Evolutionary conservation across 2,329 filamentous ascomycete genomes (phyloP).

Genomic region (Curvularia sp.): DNA sequence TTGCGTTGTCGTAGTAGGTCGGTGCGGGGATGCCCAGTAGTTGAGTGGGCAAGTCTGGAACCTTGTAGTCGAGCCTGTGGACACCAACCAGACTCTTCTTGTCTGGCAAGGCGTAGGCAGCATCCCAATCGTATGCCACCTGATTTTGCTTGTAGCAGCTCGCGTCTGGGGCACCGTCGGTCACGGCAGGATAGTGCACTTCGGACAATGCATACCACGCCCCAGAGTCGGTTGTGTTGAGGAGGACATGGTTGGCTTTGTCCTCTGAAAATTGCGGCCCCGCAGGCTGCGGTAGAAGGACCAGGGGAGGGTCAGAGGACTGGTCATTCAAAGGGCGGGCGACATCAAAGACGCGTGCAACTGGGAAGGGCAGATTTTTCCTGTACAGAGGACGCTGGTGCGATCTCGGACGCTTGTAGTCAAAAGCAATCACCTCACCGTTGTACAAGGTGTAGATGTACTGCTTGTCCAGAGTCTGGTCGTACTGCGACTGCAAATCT

Average conservation of each 20-base stretch:
- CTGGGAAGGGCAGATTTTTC: slow-evolving; percentile 75
- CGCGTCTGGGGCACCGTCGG: slow-evolving; percentile 68
- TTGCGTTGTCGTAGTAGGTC: slow-evolving; percentile 29
- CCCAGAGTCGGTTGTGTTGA: slow-evolving; percentile 85
- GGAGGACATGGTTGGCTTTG: slow-evolving; percentile 65
- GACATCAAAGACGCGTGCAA: slow-evolving; percentile 88
- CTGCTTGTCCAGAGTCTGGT: slow-evolving; percentile 78
- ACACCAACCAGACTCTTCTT: slow-evolving; percentile 50
- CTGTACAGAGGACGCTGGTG: slow-evolving; percentile 42
- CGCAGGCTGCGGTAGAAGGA: slow-evolving; percentile 84
- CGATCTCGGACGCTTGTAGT: slow-evolving; percentile 62
- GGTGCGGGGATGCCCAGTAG: slow-evolving; percentile 38
- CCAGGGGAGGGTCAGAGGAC: slow-evolving; percentile 73
- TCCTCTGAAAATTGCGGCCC: slow-evolving; percentile 61
- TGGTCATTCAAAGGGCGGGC: slow-evolving; percentile 74
- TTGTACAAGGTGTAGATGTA: slow-evolving; percentile 90
- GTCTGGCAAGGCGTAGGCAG: slow-evolving; percentile 39
- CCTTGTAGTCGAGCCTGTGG: slow-evolving; percentile 44
- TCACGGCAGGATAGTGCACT: slow-evolving; percentile 81
- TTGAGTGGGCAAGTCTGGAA: slow-evolving; percentile 29
- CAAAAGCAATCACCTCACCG: slow-evolving; percentile 81
- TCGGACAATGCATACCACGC: slow-evolving; percentile 96
- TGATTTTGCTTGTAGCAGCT: slow-evolving; percentile 59
- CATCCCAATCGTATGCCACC: slow-evolving; percentile 35
- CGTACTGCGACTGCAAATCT: slow-evolving; percentile 85